Evolutionary conservation across 2,329 filamentous ascomycete species (phyloP).

Genomic region (Aspergillus flavus): DNA sequence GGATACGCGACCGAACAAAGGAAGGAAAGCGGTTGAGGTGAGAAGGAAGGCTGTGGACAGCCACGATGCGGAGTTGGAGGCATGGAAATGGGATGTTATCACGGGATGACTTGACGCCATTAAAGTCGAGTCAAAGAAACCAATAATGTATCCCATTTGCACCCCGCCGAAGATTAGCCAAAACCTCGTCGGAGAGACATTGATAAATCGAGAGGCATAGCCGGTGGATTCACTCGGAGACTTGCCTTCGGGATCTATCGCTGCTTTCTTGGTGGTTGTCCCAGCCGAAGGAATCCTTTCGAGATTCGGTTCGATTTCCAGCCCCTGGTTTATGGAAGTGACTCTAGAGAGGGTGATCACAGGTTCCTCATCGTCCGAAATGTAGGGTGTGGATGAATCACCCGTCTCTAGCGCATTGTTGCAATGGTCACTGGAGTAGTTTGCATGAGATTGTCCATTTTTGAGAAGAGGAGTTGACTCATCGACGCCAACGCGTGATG

Average conservation of each 20-base stretch:
- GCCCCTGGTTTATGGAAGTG: conserved; percentile 30
- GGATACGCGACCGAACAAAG: conserved; percentile 72
- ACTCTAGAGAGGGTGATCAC: conserved; percentile 27
- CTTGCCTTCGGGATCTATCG: conserved; percentile 10
- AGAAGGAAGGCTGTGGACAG: conserved; percentile 77
- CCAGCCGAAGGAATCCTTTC: conserved; percentile 25
- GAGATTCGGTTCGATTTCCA: conserved; percentile 30
- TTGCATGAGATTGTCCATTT: conserved; percentile 1
- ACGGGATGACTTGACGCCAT: conserved; percentile 82
- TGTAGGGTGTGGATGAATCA: conserved; percentile 8
- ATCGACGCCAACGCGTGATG: conserved; percentile 7
- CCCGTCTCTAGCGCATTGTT: conserved; percentile 33
- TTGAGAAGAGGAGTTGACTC: conserved; percentile 25
- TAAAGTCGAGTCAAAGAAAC: conserved; percentile 73
- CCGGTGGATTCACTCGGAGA: conserved; percentile 15
- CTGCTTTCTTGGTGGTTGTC: conserved; percentile 12
- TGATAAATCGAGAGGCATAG: conserved; percentile 39
- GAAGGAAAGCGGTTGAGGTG: conserved; percentile 75
- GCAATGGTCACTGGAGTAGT: conserved; percentile 40
- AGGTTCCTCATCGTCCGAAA: conserved; percentile 22
- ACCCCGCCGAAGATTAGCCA: conserved; percentile 65
- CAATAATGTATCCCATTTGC: conserved; percentile 58
- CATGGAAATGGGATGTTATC: conserved; percentile 77
- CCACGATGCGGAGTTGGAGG: conserved; percentile 80
- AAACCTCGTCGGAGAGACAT: conserved; percentile 53